Base-by-base conservation (phyloP, 441 rosid species). In the Pelargonium australe region DNA sequence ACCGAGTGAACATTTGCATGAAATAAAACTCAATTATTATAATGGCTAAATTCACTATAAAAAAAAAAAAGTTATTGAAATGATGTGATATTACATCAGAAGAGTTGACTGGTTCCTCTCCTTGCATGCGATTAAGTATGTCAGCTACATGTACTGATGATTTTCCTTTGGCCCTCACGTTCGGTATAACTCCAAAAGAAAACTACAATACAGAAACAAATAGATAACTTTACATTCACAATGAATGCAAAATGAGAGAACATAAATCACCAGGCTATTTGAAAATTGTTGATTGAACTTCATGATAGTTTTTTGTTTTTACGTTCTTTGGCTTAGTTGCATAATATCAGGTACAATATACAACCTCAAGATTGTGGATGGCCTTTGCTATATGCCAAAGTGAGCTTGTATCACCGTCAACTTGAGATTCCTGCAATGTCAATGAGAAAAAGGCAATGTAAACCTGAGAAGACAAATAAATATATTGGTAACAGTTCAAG, bases 361-460 rank as follows among this genome's bases (percentile, higher is more conserved):
- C 63, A 57, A 74, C 99, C 96, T 94, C 97, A 60, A 94, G 97
- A 81, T 88, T 93, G 84, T 90, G 99, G 79, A 94, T 89, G 68
- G 90, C 97, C 81, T 89, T 94, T 64, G 99, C 99, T 45, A 94
- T 89, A 82, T 91, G 92, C 96, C 99, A 94, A 69, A 91, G 96
- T 47, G 96, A 89, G 84, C 89, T 83, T 63, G 86, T 80, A 80
- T 91, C 94, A 71, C 99, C 99, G 75, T 91, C 92, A 70, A 86
- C 96, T 74, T 79, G 90, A 79, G 82, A 87, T 34, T 87, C 94
- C 99, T 94, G 72, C 60, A 65, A 78, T 69, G 45, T 19, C 37
- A 31, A 68, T 20, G 47, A 16, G 23, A 40, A 13, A 68, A 55
- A 64, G 49, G 55, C 51, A 51, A 47, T 14, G 65, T 63, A 64